A percentile compares a stretch with the other conserved stretches of the same genome.
Evolutionary conservation across 148 eudicot species (phyloP).

Genomic region (Talinum fruticosum): DNA sequence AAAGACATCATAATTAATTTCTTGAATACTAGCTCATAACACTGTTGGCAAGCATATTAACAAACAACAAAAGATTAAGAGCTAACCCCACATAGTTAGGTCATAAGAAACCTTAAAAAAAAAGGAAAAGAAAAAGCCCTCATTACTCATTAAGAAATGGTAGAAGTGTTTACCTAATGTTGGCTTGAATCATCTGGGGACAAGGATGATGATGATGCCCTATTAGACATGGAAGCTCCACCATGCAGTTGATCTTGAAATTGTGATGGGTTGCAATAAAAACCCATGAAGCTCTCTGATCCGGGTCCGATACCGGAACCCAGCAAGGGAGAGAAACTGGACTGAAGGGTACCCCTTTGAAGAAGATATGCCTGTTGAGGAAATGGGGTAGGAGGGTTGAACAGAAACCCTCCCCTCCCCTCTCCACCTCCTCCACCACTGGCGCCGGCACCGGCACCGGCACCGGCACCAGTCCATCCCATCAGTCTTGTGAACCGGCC

Average conservation of each 20-base stretch:
- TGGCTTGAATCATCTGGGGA: constrained; percentile 40
- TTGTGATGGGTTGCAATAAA: constrained; percentile 30
- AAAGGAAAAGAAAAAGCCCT: neutral
- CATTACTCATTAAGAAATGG: neutral
- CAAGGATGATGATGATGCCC: constrained; percentile 40
- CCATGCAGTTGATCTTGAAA: constrained; percentile 29
- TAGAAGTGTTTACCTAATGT: constrained; percentile 26
- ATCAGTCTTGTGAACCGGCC: constrained; percentile 35
- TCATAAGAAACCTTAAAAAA: too few species aligned
- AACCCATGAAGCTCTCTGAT: constrained; percentile 35
- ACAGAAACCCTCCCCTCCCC: constrained; percentile 24
- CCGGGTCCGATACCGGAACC: constrained; percentile 28
- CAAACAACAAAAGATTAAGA: neutral
- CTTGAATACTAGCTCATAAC: neutral
- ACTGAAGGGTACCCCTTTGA: constrained; percentile 51
- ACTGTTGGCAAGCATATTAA: neutral
- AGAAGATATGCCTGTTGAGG: constrained; percentile 19
- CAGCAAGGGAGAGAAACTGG: constrained; percentile 28
- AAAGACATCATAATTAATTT: neutral
- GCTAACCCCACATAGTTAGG: too few species aligned
- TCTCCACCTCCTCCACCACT: constrained; percentile 21
- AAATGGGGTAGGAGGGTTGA: constrained; percentile 11
- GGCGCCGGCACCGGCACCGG: too few species aligned
- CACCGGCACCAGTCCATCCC: too few species aligned
- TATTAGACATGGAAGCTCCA: constrained; percentile 28